Conservation (phyloP, 2,329 filamentous ascomycete species). For the Alternaria incomplexa region DNA sequence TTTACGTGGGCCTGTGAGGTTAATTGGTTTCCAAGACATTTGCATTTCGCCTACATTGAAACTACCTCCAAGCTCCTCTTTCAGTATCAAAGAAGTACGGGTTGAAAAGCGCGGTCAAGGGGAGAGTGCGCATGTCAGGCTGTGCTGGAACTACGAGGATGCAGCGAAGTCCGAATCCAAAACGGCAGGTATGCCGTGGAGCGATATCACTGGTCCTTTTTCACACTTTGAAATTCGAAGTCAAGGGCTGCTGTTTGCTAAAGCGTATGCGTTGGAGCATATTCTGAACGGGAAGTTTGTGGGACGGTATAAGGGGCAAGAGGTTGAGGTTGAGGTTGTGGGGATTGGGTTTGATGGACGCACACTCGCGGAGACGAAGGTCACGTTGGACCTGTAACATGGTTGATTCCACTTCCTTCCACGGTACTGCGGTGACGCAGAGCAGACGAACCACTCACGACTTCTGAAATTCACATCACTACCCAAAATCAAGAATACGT, state of each 20-base stretch:
- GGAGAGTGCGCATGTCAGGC: constrained; percentile 26
- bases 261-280: constrained; percentile 40
- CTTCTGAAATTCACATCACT: too few relatives aligned
- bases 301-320: neutral
- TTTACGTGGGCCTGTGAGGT: neutral
- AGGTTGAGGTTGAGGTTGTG: neutral
- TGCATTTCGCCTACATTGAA: constrained; percentile 18
- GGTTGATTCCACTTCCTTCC: neutral
- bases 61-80: neutral
- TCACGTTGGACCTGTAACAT: neutral
- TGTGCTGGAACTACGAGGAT: constrained; percentile 31
- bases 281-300: constrained; percentile 21
- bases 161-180: neutral
- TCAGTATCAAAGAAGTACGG: constrained; percentile 18
- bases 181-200: constrained; percentile 30
- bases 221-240: constrained; percentile 39
- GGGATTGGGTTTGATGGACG: constrained; percentile 6
- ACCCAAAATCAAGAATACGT: too few relatives aligned
- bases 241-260: constrained; percentile 26
- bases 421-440: too few relatives aligned
- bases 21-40: constrained; percentile 21
- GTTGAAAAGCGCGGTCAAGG: constrained; percentile 20
- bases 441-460: too few relatives aligned
- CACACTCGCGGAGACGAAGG: neutral
- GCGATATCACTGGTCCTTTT: constrained; percentile 44